Evolutionary conservation across 495 filamentous ascomycete species (phyloP).

Genomic region (Aspergillus asperescens): DNA sequence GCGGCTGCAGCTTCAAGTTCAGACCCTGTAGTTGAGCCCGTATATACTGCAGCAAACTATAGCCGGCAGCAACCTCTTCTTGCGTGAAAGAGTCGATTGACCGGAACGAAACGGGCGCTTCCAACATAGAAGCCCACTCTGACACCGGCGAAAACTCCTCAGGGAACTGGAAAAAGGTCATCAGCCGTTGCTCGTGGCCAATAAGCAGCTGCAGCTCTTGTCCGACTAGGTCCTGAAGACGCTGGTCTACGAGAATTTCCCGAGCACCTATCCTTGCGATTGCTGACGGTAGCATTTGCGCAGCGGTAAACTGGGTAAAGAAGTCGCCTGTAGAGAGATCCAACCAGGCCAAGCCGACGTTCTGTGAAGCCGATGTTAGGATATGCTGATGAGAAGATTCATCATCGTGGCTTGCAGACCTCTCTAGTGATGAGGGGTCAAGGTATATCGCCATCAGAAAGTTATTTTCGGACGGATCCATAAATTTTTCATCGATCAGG

Average conservation of each 20-base stretch:
- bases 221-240: constrained; percentile 44
- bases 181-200: constrained; percentile 41
- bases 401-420: constrained; percentile 18
- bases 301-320: constrained; percentile 73
- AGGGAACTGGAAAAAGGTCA: constrained; percentile 39
- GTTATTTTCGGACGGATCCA: constrained; percentile 88
- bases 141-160: constrained; percentile 39
- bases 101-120: constrained; percentile 50
- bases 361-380: constrained; percentile 35
- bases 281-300: constrained; percentile 66
- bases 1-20: constrained; percentile 82
- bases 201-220: constrained; percentile 39
- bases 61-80: constrained; percentile 59
- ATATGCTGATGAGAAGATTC: constrained; percentile 31
- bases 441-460: constrained; percentile 75
- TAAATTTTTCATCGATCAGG: constrained; percentile 93
- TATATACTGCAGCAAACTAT: constrained; percentile 76
- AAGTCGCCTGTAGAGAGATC: constrained; percentile 94
- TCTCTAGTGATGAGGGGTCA: constrained; percentile 26
- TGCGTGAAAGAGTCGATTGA: constrained; percentile 37
- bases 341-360: constrained; percentile 83
- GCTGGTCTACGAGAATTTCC: constrained; percentile 74
- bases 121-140: constrained; percentile 72
- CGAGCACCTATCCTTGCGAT: constrained; percentile 77
- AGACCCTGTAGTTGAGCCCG: constrained; percentile 66